Base-by-base conservation (phyloP, 2,329 filamentous ascomycete genomes). In the Curvularia lunata region DNA sequence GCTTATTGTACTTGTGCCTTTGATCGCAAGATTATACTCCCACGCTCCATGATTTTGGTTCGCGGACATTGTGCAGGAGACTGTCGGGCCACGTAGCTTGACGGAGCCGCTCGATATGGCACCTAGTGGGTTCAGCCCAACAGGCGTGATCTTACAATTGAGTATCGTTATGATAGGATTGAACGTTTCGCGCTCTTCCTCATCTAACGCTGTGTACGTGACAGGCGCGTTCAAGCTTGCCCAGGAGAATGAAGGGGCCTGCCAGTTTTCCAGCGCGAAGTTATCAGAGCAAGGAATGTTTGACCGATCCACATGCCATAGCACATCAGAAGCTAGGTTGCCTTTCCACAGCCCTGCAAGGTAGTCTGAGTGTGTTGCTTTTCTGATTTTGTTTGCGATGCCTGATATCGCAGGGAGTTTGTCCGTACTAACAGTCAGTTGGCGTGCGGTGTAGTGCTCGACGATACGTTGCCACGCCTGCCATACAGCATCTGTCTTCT, bases 341-440 rank as follows among this genome's bases (percentile, higher is more conserved):
- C 58, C 55, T 46, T 69, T 69, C 72, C 73, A 75, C 0, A 75
- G 40, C n/a, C 74, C 73, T 13, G 70, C 70, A n/a, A 75, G n/a
- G 23, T 75, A 76, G 2, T 63, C 58, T 1, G 71, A 74, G 12
- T 64, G 54, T 8, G 72, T 73, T 12, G 67, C 69, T 40, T 66
- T 64, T 28, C 65, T 59, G 32, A 75, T 71, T 41, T 70, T 72
- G 23, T 54, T 62, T n/a, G 74, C 73, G 19, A 76, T 73, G 3
- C 74, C 73, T 9, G 73, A 75, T 21, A 76, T 68, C 1, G 73
- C 73, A 16, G 71, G 71, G 7, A 76, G 55, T 38, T 72, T 75
- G 43, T 75, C 73, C 1, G 41, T 53, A 5, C 66, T 52, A 4
- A 73, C 58, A 1, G 72, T 76, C 4, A 76, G 59, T 16, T 63